Conservation (phyloP, 306 rosid genomes). For the Carpinus fangiana region DNA sequence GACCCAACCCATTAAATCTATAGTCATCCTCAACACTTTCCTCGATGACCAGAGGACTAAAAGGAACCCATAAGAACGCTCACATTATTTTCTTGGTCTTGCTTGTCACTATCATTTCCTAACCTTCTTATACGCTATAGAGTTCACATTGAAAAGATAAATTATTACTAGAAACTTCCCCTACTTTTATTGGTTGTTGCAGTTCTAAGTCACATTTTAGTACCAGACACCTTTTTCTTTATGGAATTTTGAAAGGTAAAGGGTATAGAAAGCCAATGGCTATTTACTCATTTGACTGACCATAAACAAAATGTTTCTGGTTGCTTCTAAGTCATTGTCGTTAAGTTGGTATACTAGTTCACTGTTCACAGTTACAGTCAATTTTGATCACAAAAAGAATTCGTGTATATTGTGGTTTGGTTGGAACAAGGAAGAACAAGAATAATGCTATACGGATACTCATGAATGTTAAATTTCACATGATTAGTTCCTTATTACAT, state of each 20-base stretch:
- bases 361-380: background rate
- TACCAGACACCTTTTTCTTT: background rate
- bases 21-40: background rate
- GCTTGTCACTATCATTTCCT: background rate
- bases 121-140: background rate
- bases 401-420: too few species aligned
- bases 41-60: background rate
- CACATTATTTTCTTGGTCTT: background rate
- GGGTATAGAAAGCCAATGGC: background rate
- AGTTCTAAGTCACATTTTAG: background rate
- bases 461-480: too few species aligned
- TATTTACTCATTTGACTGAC: background rate
- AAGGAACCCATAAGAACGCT: background rate
- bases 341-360: background rate
- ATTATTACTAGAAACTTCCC: background rate
- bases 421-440: too few species aligned
- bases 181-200: too few species aligned
- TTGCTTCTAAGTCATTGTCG: constrained; percentile 21
- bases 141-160: background rate
- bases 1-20: background rate
- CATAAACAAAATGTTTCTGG: background rate
- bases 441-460: too few species aligned
- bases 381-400: too few species aligned
- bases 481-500: too few species aligned
- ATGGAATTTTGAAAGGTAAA: background rate